A percentile compares a stretch with the other conserved stretches of the same genome.
Conservation (phyloP, 306 rosid genomes). For the Datisca glomerata region DNA sequence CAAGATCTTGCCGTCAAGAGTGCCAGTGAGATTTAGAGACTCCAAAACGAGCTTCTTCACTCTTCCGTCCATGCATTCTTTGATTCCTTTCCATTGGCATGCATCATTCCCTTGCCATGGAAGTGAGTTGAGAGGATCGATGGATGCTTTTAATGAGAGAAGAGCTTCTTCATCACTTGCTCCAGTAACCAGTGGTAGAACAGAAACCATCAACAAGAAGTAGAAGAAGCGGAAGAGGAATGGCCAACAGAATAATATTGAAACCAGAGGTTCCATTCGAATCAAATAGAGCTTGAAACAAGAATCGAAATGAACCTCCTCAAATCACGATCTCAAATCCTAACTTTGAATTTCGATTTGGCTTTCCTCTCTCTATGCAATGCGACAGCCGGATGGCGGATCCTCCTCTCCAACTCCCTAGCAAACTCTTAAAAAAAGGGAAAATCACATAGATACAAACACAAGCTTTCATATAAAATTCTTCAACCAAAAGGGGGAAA, state of each 20-base stretch:
- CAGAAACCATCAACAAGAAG: conserved; percentile 6
- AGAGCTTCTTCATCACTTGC: conserved; percentile 55
- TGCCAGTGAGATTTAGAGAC: conserved; percentile 47
- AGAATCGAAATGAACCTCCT: no score
- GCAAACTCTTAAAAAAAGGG: no score
- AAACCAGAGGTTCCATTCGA: conserved; percentile 7
- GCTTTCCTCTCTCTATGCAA: no score
- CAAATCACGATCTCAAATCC: no score
- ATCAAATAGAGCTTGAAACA: no score
- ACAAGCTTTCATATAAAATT: no score
- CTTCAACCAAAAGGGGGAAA: no score
- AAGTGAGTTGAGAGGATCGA: conserved; percentile 42
- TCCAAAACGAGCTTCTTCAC: conserved; percentile 78
- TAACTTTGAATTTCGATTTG: no score
- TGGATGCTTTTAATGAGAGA: conserved; percentile 39
- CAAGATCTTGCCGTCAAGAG: conserved; percentile 39
- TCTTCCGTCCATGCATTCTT: conserved; percentile 56
- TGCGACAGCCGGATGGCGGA: no score
- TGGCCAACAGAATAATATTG: conserved; percentile 6
- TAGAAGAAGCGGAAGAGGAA: conserved; percentile 9
- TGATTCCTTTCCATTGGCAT: conserved; percentile 73
- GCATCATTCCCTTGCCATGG: conserved; percentile 51
- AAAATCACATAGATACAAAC: no score
- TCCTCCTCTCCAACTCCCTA: no score
- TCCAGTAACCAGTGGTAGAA: conserved; percentile 16